Percentiles rank a stretch among this genome's conserved stretches.
phyloP scores from a whole-genome alignment of 257 asterid genomes.

The Datura wrightii region DNA sequence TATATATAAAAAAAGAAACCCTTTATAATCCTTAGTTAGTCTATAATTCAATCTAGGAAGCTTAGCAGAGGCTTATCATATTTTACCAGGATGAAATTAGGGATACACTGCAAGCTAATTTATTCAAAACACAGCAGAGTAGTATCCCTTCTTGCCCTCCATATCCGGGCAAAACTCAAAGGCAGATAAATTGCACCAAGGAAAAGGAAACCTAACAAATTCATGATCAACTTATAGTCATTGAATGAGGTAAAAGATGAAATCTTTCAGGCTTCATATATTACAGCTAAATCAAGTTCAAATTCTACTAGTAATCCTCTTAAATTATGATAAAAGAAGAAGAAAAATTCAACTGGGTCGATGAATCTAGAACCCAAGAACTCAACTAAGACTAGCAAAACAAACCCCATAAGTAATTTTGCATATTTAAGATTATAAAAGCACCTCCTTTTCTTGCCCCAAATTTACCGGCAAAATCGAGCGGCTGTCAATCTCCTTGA shows the following conservation, averaged over 20 bases:
- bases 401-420: background rate
- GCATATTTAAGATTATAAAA: conserved; percentile 5
- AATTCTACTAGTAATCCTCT: background rate
- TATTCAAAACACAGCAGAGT: conserved; percentile 24
- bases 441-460: background rate
- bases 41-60: background rate
- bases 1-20: background rate
- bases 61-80: background rate
- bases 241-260: background rate
- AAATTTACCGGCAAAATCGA: background rate
- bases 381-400: background rate
- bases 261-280: background rate
- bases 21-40: background rate
- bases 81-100: conserved; percentile 16
- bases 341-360: background rate
- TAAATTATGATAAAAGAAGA: background rate
- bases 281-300: background rate
- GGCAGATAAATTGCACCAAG: background rate
- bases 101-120: background rate
- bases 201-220: background rate
- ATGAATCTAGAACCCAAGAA: background rate
- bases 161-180: background rate
- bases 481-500: background rate
- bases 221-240: background rate
- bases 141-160: background rate